A percentile compares a stretch with the other conserved stretches of the same genome.
Evolutionary conservation across 2,329 filamentous ascomycete species (phyloP).

Genomic region (Pezicula neosporulosa): DNA sequence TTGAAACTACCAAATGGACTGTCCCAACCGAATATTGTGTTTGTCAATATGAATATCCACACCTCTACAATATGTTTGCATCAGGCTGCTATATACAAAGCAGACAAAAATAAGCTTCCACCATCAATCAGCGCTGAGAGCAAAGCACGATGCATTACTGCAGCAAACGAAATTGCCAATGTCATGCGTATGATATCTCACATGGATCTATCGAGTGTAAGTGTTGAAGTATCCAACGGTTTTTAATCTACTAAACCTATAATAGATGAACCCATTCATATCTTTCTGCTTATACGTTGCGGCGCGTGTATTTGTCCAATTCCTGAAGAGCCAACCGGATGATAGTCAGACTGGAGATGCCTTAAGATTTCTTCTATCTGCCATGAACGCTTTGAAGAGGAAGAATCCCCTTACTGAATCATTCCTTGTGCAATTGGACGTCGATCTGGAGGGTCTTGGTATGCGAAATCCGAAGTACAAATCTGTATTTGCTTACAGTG

Average conservation of each 20-base stretch:
- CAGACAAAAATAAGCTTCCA: slow-evolving; percentile 81
- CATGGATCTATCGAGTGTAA: slow-evolving; percentile 76
- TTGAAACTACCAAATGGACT: slow-evolving; percentile 77
- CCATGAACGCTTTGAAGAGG: slow-evolving; percentile 84
- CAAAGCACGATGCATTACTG: slow-evolving; percentile 88
- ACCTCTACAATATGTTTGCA: slow-evolving; percentile 97
- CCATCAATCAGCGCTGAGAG: slow-evolving; percentile 79
- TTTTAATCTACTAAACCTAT: slow-evolving; percentile 13
- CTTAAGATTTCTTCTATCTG: slow-evolving; percentile 83
- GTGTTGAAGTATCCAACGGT: slow-evolving; percentile 26
- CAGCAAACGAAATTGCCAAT: slow-evolving; percentile 87
- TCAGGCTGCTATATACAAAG: slow-evolving; percentile 96
- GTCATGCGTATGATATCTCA: slow-evolving; percentile 96
- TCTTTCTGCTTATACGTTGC: slow-evolving; percentile 97
- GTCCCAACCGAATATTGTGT: slow-evolving; percentile 79
- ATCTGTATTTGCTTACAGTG: slow-evolving; percentile 45
- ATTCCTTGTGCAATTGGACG: slow-evolving; percentile 88
- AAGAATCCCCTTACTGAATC: slow-evolving; percentile 92
- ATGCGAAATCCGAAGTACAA: slow-evolving; percentile 55
- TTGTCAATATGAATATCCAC: slow-evolving; percentile 95
- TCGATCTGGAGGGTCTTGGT: slow-evolving; percentile 78
- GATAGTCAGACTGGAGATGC: slow-evolving; percentile 77
- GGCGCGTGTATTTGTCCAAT: slow-evolving; percentile 91
- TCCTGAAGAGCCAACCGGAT: slow-evolving; percentile 88
- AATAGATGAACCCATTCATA: slow-evolving; percentile 89